Base-by-base conservation (phyloP, 2,329 filamentous ascomycete genomes). In the Aspergillus neoniger region DNA sequence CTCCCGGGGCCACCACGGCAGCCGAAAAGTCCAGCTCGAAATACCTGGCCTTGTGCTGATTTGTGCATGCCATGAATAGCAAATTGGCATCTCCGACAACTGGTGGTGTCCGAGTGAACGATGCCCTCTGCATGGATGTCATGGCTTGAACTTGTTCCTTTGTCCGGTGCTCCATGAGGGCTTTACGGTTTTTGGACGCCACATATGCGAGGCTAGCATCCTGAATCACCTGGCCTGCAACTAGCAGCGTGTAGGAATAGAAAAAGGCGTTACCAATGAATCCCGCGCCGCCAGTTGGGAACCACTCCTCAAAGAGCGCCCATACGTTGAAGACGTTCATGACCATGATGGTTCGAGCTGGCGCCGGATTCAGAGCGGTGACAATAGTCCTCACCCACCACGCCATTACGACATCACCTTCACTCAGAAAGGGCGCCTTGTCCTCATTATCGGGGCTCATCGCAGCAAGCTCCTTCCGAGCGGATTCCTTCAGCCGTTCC, bases 401-500 rank as follows among this genome's bases (percentile, higher is more conserved):
- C 0, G 78, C 79, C 1, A 71, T 67, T 2, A 84, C 65, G 1
- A 83, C 69, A 55, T 84, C 81, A 19, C 77, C 75, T n/a, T 82
- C 79, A 61, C 78, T 82, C 30, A 83, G 44, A 56, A 80, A 82
- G 1, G 77, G 69, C 10, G 57, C 60, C 10, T 60, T 30, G 1
- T 10, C 52, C 30, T 8, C 10, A 1, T 25, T 7, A 14, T 19
- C 28, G 2, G 47, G 19, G 5, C 14, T 43, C 21, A 57, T 38
- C 9, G 55, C 63, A 14, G 67, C 44, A 1, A 67, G 53, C 21
- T 62, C 53, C 39, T 36, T 12, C 10, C 59, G 19, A 2, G 65
- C 65, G 7, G 38, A 30, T 2, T 68, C 55, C 7, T 70, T 73
- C 47, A 82, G 60, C 4, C 57, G 51, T 1, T 61, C 56, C 2